phyloP scores from a whole-genome alignment of 176 grass and related monocot genomes.

The Aegilops umbellulata region DNA sequence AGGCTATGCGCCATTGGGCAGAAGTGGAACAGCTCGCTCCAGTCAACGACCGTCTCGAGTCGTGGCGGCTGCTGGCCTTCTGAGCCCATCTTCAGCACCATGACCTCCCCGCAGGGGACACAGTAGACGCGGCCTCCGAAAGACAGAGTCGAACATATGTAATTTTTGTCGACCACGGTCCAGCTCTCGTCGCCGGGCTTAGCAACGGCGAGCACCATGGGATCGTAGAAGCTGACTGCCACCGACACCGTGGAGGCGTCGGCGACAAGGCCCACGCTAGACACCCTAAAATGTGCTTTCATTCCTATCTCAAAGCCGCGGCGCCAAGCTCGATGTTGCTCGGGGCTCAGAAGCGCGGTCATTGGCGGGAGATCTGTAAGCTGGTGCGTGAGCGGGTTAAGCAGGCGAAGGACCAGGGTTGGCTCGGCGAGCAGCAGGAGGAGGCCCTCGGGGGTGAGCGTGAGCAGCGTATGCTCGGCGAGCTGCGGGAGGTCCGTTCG shows the following conservation, averaged over 20 bases:
- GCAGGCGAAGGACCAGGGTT: too few species aligned
- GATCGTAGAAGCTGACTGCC: neutral
- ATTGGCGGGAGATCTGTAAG: neutral
- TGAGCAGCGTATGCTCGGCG: too few species aligned
- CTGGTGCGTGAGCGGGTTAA: neutral
- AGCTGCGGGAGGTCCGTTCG: too few species aligned
- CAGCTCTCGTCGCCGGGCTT: too few species aligned
- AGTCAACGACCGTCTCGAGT: neutral
- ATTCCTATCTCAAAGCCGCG: too few species aligned
- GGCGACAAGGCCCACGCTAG: neutral
- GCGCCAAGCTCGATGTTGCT: accelerated
- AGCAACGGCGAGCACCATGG: neutral
- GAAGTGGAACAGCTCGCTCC: neutral
- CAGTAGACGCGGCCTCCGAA: neutral
- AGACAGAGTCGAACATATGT: neutral
- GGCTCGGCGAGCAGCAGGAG: neutral
- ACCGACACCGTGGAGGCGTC: neutral
- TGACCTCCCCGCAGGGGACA: neutral
- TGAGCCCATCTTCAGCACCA: neutral
- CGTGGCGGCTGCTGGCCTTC: neutral
- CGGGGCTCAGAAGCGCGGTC: neutral
- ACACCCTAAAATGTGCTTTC: neutral
- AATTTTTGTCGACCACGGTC: neutral
- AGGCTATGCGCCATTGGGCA: neutral
- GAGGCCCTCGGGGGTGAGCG: neutral